Base-by-base conservation (phyloP, 352 stramenopile genomes). In the Globisporangium barbulae region DNA sequence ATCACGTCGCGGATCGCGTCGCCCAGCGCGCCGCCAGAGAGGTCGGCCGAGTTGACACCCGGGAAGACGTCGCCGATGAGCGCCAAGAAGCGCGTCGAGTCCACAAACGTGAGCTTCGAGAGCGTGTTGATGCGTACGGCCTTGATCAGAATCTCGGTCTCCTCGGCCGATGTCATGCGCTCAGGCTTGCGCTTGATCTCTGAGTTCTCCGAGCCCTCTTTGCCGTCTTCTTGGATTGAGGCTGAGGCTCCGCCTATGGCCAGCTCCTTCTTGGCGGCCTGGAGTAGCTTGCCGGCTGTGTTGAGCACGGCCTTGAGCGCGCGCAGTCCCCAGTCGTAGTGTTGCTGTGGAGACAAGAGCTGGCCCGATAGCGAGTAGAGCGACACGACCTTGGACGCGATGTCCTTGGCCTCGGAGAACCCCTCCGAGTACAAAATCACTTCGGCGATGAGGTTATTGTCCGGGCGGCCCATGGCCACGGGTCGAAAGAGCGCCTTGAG, bases 91-190 rank as follows among this genome's bases (percentile, higher is more conserved):
- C 84, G 78, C 1, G 73, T 78, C 13, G 91, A 93, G 69, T 98
- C 96, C 21, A 81, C 80, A 53, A 97, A 97, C 5, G 93, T 98
- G 48, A 98, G 85, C 78, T 98, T 98, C 1, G 92, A 98, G 5
- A 98, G 71, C 21, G 93, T 98, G 72, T 98, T 98, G 45, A 98
- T 96, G 3, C 94, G 86, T 37, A 98, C 88, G 5, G 95, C 94
- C 68, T 98, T 97, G 76, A 98, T 98, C 1, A 98, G 73, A 31
- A 98, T 78, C 70, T 98, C 91, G 0, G 79, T 93, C 69, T 98
- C 94, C 33, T 91, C 66, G 3, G 80, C 83, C 3, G 75, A 41
- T 9, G 74, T 94, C 59, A 96, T 75, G 22, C 78, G 72, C 22
- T 69, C 64, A 0, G 60, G 31, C 2, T 61, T 63, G 56, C 68